Percentiles rank a stretch among this genome's conserved stretches.
These are phyloP conservation scores for Salix exigua DNA, from an alignment of 345 rosid species.

Conservation along the genomic window DNA sequence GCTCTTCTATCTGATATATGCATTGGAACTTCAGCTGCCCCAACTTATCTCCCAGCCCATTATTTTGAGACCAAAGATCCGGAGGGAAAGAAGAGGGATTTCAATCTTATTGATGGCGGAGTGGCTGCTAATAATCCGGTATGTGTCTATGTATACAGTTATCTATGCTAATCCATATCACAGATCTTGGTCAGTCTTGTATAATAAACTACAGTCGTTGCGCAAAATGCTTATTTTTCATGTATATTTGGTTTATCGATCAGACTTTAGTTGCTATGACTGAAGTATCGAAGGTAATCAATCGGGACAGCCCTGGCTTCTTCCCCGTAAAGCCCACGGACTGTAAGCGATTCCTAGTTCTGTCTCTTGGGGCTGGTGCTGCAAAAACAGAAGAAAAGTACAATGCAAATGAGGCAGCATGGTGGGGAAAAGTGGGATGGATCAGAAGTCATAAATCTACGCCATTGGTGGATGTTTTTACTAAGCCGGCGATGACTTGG, in stretches of 20 bases:
- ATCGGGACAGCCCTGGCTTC: slow-evolving; percentile 34
- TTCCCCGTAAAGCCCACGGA: slow-evolving; percentile 43
- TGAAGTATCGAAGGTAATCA: slow-evolving; percentile 48
- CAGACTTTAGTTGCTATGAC: slow-evolving; percentile 48
- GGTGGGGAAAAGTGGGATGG: slow-evolving; percentile 78
- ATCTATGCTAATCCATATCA: too few relatives aligned
- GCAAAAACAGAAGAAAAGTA: slow-evolving; percentile 35
- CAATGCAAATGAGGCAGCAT: slow-evolving; percentile 41
- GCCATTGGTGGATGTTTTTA: slow-evolving; percentile 54
- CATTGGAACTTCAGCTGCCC: slow-evolving; percentile 64
- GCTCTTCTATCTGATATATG: slow-evolving; percentile 57
- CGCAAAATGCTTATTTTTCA: background rate
- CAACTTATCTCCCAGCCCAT: slow-evolving; percentile 59
- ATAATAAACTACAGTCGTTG: too few relatives aligned
- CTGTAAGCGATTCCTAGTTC: slow-evolving; percentile 43
- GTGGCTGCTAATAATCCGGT: slow-evolving; percentile 79
- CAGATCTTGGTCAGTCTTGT: too few relatives aligned
- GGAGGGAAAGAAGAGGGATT: slow-evolving; percentile 33
- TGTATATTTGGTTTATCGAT: background rate
- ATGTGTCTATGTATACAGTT: background rate
- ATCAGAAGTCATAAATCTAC: slow-evolving; percentile 40
- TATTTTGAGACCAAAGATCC: slow-evolving; percentile 33
- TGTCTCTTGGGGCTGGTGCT: slow-evolving; percentile 62
- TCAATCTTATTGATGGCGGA: slow-evolving; percentile 73
- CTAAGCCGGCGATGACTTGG: slow-evolving; percentile 64